phyloP scores from a whole-genome alignment of 345 rosid genomes.

The Nasturtium officinale region DNA sequence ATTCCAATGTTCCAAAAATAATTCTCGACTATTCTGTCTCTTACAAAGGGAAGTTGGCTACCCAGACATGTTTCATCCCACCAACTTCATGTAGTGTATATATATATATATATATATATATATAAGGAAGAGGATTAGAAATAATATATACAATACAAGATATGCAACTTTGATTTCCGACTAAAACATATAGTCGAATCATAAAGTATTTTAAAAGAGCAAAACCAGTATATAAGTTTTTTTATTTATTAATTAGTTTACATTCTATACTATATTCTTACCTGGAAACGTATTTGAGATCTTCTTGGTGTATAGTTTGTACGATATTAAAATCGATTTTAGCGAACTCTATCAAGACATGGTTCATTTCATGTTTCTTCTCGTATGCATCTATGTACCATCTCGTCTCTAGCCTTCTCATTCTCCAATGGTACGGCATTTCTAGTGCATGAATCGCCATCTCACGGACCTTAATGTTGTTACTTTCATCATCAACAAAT shows the following conservation, averaged over 20 bases:
- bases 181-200: no score
- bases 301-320: constrained; percentile 41
- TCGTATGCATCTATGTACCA: constrained; percentile 40
- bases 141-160: neutral
- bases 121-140: neutral
- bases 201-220: no score
- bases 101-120: no score
- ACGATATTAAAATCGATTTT: constrained; percentile 43
- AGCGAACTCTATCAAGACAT: constrained; percentile 29
- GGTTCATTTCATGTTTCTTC: constrained; percentile 20
- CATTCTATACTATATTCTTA: neutral
- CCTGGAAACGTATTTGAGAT: constrained; percentile 41
- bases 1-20: constrained; percentile 45
- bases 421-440: constrained; percentile 36
- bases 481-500: neutral
- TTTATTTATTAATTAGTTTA: neutral
- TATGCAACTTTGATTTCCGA: no score
- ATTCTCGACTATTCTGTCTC: constrained; percentile 47
- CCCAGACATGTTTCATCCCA: constrained; percentile 40
- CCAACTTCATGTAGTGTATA: constrained; percentile 47
- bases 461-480: constrained; percentile 14
- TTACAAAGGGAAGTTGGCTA: constrained; percentile 37
- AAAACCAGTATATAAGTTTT: neutral
- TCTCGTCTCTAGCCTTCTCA: constrained; percentile 38
- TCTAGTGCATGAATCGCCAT: constrained; percentile 35